phyloP scores from a whole-genome alignment of 2,329 filamentous ascomycete genomes.

The Tolypocladium paradoxum region DNA sequence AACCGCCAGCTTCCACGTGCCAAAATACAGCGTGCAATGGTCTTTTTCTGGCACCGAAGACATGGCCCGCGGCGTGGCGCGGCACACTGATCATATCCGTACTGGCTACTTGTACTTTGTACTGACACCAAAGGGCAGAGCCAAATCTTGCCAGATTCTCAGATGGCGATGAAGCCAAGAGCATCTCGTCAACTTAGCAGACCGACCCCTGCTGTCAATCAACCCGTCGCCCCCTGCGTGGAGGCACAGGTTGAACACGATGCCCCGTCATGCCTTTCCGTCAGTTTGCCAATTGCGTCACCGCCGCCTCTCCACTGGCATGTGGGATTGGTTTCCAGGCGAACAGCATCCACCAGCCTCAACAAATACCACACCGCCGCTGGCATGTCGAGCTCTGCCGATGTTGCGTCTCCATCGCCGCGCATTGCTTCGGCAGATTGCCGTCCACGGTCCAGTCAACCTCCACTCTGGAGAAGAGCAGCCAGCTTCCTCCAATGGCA shows the following conservation, averaged over 20 bases:
- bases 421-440: background rate
- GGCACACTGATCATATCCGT: background rate
- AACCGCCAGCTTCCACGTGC: background rate
- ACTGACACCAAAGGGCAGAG: no score
- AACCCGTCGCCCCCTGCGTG: background rate
- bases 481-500: background rate
- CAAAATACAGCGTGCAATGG: no score
- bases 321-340: background rate
- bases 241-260: background rate
- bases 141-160: no score
- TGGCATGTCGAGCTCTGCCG: no score
- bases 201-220: background rate
- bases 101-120: no score
- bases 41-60: no score
- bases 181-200: no score
- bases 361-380: background rate
- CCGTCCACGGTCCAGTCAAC: background rate
- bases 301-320: background rate
- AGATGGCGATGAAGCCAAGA: background rate
- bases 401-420: background rate
- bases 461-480: background rate
- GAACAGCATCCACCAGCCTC: background rate
- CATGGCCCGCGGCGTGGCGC: background rate
- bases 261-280: no score
- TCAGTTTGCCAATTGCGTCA: background rate